A percentile compares a stretch with the other conserved stretches of the same genome.
Evolutionary conservation across 345 rosid species (phyloP).

Genomic region (Gossypium rotundifolium): DNA sequence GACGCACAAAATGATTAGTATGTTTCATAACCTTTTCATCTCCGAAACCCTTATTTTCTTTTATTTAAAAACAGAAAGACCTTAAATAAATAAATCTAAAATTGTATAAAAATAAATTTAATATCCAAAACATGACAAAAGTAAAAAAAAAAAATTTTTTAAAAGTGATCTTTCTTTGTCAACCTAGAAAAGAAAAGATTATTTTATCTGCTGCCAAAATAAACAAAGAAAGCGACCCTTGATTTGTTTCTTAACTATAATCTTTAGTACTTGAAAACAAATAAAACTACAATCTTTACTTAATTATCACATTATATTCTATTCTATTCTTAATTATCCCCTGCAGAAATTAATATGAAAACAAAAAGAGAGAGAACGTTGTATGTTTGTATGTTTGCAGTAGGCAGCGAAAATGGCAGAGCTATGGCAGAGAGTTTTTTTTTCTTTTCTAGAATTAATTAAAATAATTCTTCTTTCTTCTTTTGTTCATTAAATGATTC

Average conservation of each 20-base stretch:
- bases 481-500: constrained; percentile 36
- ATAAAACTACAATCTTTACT: too few relatives aligned
- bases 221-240: constrained; percentile 22
- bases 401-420: constrained; percentile 38
- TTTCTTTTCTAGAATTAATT: too few relatives aligned
- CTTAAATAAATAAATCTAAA: too few relatives aligned
- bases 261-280: background rate
- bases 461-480: background rate
- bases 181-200: background rate
- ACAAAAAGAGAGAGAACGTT: constrained; percentile 23
- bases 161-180: background rate
- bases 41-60: too few relatives aligned
- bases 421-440: constrained; percentile 27
- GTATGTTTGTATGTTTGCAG: constrained; percentile 15
- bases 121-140: background rate
- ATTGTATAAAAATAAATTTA: too few relatives aligned
- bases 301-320: background rate
- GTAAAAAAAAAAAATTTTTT: too few relatives aligned
- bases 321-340: background rate
- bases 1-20: too few relatives aligned
- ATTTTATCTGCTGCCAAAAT: background rate
- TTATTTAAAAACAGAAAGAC: too few relatives aligned
- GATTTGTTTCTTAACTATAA: background rate
- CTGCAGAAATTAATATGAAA: background rate
- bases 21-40: too few relatives aligned